These are phyloP conservation scores for Rossbeevera mucosa DNA, from an alignment of 768 basidiomycete genomes.

Conservation along the genomic window DNA sequence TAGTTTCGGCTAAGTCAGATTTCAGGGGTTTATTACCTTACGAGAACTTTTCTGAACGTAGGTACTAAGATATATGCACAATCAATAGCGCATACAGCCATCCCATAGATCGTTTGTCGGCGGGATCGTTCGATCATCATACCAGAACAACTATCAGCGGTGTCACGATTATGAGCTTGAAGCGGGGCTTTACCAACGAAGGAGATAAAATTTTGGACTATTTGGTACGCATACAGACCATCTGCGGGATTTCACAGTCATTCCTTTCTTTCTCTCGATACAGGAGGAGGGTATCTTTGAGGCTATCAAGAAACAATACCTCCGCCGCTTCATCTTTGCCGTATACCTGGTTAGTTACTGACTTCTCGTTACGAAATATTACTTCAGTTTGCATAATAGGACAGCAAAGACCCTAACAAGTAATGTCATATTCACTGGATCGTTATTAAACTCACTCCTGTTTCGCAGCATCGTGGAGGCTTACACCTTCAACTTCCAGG, in stretches of 20 bases:
- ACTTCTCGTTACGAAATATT: not conserved
- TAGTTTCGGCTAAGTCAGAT: slow-evolving; percentile 8
- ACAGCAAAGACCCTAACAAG: slow-evolving; percentile 83
- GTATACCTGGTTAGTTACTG: slow-evolving; percentile 63
- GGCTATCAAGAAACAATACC: slow-evolving; percentile 78
- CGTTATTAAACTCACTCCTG: slow-evolving; percentile 10
- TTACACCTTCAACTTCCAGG: slow-evolving; percentile 84
- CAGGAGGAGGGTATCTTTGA: slow-evolving; percentile 87
- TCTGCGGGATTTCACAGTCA: slow-evolving; percentile 6
- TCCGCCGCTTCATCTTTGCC: slow-evolving; percentile 81
- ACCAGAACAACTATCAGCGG: slow-evolving; percentile 48
- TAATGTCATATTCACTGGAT: slow-evolving; percentile 28
- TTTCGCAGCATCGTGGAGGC: slow-evolving; percentile 71
- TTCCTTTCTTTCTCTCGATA: not conserved
- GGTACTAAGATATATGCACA: slow-evolving; percentile 1
- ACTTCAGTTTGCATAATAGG: slow-evolving; percentile 40
- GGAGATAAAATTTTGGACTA: slow-evolving; percentile 81
- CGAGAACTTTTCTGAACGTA: slow-evolving; percentile 74
- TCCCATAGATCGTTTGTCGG: slow-evolving; percentile 26
- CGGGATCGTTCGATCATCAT: slow-evolving; percentile 37
- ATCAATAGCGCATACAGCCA: not conserved
- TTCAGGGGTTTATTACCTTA: slow-evolving; percentile 68
- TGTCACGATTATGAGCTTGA: slow-evolving; percentile 70
- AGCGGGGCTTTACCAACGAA: slow-evolving; percentile 74
- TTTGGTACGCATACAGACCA: slow-evolving; percentile 46